Base-by-base conservation (phyloP, 208 protist genomes). In the Histomonas meleagridis region DNA sequence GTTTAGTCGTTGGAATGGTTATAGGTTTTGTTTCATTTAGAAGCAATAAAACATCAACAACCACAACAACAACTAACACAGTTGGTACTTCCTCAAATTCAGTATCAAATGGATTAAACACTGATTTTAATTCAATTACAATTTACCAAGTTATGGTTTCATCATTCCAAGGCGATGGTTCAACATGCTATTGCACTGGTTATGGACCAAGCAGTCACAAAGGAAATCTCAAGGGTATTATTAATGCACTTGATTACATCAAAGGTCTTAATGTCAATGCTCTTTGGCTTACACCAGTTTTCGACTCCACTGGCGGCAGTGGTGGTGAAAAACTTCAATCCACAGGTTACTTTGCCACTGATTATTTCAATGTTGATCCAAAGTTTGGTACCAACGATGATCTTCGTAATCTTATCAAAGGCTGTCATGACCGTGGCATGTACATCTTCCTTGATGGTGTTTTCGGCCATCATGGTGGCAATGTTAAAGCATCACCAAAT, bases 91-190 rank as follows among this genome's bases (percentile, higher is more conserved):
- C n/a, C n/a, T n/a, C n/a, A n/a, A n/a, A n/a, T n/a, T n/a, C n/a
- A n/a, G n/a, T n/a, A n/a, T n/a, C n/a, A n/a, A n/a, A n/a, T n/a
- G n/a, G n/a, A n/a, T n/a, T n/a, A n/a, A n/a, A n/a, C n/a, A n/a
- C 21, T 18, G 65, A 72, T 18, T 72, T 72, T 32, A 40, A 35
- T 12, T 43, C 32, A 72, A 26, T 72, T 7, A 35, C 32, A 72
- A 72, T 72, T 72, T 72, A 72, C 18, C 65, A 72, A 72, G 40
- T 72, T 43, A 72, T 72, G 65, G 65, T 72, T 16, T 72, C 65
- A 43, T 72, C 65, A 23, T 72, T 72, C 32, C 65, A 72, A 43
- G 65, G 32, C 0, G n/a, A n/a, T n/a, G n/a, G n/a, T n/a, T 43
- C 32, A 16, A 72, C 65, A 43, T 72, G 65, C 32, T 72, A 40